phyloP scores from a whole-genome alignment of 257 asterid genomes.

The Solanum sejunctum region DNA sequence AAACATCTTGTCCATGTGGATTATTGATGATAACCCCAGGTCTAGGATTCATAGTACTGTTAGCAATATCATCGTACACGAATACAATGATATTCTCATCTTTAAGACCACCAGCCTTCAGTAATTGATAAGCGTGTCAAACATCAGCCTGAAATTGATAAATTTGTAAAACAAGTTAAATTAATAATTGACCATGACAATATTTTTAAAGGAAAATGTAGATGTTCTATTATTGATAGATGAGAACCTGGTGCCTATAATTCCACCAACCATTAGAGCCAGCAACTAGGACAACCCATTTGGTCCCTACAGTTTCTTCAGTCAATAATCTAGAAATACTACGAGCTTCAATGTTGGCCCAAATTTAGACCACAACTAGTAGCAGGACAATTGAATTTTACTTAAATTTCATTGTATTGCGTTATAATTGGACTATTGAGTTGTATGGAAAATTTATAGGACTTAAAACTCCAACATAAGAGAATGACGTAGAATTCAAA shows the following conservation, averaged over 20 bases:
- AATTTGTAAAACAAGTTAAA: too few species aligned
- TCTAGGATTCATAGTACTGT: slow-evolving; percentile 60
- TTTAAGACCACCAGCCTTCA: slow-evolving; percentile 71
- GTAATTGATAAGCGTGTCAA: slow-evolving; percentile 88
- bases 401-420: neutral
- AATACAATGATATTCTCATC: slow-evolving; percentile 82
- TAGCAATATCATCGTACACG: slow-evolving; percentile 89
- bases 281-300: slow-evolving; percentile 91
- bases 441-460: neutral
- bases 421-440: neutral
- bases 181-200: too few species aligned
- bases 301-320: slow-evolving; percentile 61
- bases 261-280: slow-evolving; percentile 95
- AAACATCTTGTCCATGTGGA: slow-evolving; percentile 79
- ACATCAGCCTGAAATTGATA: slow-evolving; percentile 44
- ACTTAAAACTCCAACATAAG: neutral
- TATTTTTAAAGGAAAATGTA: too few species aligned
- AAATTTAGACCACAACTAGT: neutral
- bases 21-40: slow-evolving; percentile 81
- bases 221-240: neutral
- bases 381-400: neutral
- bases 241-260: slow-evolving; percentile 80
- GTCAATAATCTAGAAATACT: neutral
- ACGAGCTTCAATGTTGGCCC: neutral
- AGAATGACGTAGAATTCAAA: neutral